A percentile compares a stretch with the other conserved stretches of the same genome.
Evolutionary conservation across 768 basidiomycete species (phyloP).

Genomic region (Amanita fuliginea): DNA sequence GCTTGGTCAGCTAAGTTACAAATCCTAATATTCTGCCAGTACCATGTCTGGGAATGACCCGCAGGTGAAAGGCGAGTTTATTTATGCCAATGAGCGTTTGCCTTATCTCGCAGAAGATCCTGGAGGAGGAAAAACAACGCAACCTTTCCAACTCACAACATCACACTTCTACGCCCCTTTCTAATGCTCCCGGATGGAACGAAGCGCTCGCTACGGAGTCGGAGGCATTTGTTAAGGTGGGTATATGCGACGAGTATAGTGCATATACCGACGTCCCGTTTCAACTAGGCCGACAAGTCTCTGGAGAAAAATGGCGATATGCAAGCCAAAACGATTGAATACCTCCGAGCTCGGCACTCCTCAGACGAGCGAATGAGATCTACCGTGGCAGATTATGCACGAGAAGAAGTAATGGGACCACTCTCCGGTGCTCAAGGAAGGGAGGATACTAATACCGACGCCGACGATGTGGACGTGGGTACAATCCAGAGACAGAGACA

Average conservation of each 20-base stretch:
- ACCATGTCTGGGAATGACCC: conserved; percentile 4
- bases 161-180: conserved; percentile 35
- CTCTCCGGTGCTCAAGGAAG: conserved; percentile 24
- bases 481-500: not conserved
- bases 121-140: conserved; percentile 43
- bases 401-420: conserved; percentile 36
- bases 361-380: conserved; percentile 20
- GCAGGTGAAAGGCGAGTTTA: not conserved
- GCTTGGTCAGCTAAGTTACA: no score
- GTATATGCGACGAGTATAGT: not conserved
- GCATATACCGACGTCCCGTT: not conserved
- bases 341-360: conserved; percentile 25
- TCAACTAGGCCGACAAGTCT: conserved; percentile 29
- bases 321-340: conserved; percentile 30
- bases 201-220: conserved; percentile 52
- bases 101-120: conserved; percentile 19
- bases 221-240: conserved; percentile 56
- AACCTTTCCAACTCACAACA: conserved; percentile 33
- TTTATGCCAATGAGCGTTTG: not conserved
- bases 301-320: conserved; percentile 19
- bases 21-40: not conserved
- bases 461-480: not conserved
- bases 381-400: conserved; percentile 24
- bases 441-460: conserved; percentile 9
- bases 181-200: conserved; percentile 63